These are phyloP conservation scores for Batkoa obscura DNA, from an alignment of 371 early-diverging fungal genomes.

Conservation along the genomic window DNA sequence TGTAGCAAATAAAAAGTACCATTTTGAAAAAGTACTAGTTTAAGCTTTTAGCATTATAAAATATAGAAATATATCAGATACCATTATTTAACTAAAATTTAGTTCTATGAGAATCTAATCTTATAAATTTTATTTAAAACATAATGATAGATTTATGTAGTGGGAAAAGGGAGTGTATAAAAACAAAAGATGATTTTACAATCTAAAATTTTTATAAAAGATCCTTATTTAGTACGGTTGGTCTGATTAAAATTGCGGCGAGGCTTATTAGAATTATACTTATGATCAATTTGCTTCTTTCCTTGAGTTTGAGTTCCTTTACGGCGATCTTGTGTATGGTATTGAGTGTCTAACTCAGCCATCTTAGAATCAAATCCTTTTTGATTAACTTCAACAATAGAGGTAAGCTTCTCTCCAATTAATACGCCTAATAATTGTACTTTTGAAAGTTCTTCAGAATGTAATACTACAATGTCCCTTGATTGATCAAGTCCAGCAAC, in stretches of 20 bases:
- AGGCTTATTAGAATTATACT: slow-evolving; percentile 1
- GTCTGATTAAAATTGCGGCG: background rate
- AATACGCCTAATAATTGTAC: slow-evolving; percentile 70
- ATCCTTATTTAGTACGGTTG: background rate
- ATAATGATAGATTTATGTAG: too few species aligned
- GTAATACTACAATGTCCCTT: slow-evolving; percentile 54
- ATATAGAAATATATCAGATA: too few species aligned
- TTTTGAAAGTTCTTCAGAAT: slow-evolving; percentile 59
- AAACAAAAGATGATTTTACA: too few species aligned
- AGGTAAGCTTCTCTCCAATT: slow-evolving; percentile 72
- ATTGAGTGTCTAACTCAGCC: background rate
- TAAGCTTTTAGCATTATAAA: too few species aligned
- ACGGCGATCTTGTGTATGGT: background rate
- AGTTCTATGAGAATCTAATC: too few species aligned
- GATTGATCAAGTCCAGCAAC: slow-evolving; percentile 65
- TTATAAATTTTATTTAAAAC: too few species aligned
- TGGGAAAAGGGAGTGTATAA: too few species aligned
- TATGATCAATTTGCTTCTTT: slow-evolving; percentile 3
- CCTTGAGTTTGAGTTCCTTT: background rate
- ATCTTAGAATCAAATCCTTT: slow-evolving; percentile 52
- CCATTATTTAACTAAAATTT: too few species aligned
- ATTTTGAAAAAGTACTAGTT: too few species aligned
- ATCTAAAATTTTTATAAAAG: too few species aligned
- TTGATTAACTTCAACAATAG: slow-evolving; percentile 83
- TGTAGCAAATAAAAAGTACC: too few species aligned